Conservation (phyloP, 305 asterid genomes). For the Rubia occidens region DNA sequence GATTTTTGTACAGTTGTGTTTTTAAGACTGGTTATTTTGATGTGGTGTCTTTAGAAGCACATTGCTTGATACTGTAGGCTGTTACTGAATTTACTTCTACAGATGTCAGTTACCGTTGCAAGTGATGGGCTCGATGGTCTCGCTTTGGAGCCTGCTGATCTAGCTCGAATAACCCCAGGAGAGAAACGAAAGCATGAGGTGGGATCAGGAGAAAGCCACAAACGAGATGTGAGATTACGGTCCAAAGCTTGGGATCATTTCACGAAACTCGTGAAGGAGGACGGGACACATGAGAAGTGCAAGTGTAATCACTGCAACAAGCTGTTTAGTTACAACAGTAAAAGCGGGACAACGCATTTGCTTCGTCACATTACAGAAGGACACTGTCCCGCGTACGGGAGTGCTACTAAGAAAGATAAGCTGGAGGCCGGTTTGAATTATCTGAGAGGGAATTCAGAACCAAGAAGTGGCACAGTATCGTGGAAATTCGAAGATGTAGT, state of each 20-base stretch:
- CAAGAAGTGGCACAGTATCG: conserved; percentile 18
- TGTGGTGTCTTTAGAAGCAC: not conserved
- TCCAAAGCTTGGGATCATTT: conserved; percentile 78
- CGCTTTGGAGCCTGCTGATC: conserved; percentile 35
- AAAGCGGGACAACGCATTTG: conserved; percentile 70
- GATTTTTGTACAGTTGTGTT: not conserved
- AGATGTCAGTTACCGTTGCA: conserved; percentile 43
- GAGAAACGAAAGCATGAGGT: conserved; percentile 63
- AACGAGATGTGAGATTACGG: conserved; percentile 52
- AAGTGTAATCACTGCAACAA: conserved; percentile 67
- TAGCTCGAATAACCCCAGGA: conserved; percentile 45
- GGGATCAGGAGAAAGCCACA: conserved; percentile 35
- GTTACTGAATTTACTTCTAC: not conserved
- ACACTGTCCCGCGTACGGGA: conserved; percentile 47
- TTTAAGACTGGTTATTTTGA: not conserved
- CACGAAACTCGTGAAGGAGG: conserved; percentile 59
- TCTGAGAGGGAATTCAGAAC: conserved; percentile 25
- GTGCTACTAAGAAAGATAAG: conserved; percentile 35
- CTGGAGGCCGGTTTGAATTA: conserved; percentile 22
- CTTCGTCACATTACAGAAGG: conserved; percentile 70
- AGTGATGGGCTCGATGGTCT: conserved; percentile 21
- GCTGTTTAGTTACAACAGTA: conserved; percentile 58
- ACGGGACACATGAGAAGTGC: conserved; percentile 57
- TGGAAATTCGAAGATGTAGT: conserved; percentile 46
- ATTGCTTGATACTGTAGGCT: not conserved